Evolutionary conservation across 2,329 filamentous ascomycete species (phyloP), one percentile per base, ranked within the genome.

Genomic region (Monilinia fructigena): DNA sequence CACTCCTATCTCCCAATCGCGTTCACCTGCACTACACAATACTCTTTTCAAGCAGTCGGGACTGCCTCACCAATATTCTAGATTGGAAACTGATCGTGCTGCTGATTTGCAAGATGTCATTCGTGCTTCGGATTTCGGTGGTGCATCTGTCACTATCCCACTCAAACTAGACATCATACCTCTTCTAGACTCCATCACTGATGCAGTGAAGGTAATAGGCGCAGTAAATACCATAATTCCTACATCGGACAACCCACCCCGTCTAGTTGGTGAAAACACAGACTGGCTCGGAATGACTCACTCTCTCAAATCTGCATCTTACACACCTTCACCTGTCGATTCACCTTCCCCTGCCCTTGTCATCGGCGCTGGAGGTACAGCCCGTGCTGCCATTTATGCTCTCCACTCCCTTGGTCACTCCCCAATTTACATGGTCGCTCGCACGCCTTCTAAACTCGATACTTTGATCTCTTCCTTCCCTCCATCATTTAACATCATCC

Each of bases 161-260:
- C 82, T 99, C 65, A 99, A 99, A 80, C 82, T 95, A 40, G 92
- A 96, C 72, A 87, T 98, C 67, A 92, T 96, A 80, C 82, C 85
- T 0, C 79, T 94, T 6, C 81, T 99, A 18, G 93, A 98, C 75
- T 86, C 89, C 63, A 82, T 97, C 67, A 89, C 92, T 0, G 85
- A 89, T 40, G 89, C 95, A 64, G 94, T 93, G 18, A 85, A 86
- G 70, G 82, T 86, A 40, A 97, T 99, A 69, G 95, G 95, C 28
- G 95, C 95, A 3, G 90, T 98, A 70, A 99, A 99, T 80, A 99
- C 95, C 23, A 89, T 99, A 74, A 86, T 97, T 38, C 88, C 90
- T 0, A 75, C 85, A 3, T 69, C 63, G 1, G 58, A 79, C 23
- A 59, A 66, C 4, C 66, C 71, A 10, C 56, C 78, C 59, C 84